Evolutionary conservation across 768 basidiomycete species (phyloP).

Genomic region (Tylopilus felleus): DNA sequence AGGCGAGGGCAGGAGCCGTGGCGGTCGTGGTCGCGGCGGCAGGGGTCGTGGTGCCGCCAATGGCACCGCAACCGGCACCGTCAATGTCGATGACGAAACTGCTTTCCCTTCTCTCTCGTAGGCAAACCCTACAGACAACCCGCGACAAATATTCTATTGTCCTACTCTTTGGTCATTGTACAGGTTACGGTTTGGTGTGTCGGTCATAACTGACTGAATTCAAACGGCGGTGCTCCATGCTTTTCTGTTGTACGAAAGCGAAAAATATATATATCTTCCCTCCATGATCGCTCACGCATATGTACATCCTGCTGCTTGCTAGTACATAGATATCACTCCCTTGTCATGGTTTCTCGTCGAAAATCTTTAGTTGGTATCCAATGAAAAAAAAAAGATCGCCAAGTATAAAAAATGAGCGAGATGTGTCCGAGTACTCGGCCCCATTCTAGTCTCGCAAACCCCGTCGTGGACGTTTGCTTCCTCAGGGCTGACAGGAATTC

Average conservation of each 20-base stretch:
- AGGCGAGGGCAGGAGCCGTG: slow-evolving; percentile 46
- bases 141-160: slow-evolving; percentile 2
- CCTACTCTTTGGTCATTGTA: slow-evolving; percentile 5
- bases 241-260: slow-evolving; percentile 14
- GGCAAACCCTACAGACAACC: slow-evolving; percentile 11
- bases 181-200: slow-evolving; percentile 11
- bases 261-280: slow-evolving; percentile 9
- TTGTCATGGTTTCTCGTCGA: neutral
- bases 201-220: slow-evolving; percentile 10
- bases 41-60: slow-evolving; percentile 43
- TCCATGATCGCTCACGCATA: neutral
- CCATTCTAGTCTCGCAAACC: neutral
- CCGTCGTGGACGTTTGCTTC: neutral
- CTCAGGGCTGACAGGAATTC: neutral
- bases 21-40: slow-evolving; percentile 41
- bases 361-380: neutral
- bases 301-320: slow-evolving; percentile 9
- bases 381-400: neutral
- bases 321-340: slow-evolving; percentile 13
- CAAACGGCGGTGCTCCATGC: slow-evolving; percentile 6
- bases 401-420: neutral
- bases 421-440: neutral
- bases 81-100: slow-evolving; percentile 78
- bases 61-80: slow-evolving; percentile 41
- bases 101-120: slow-evolving; percentile 88